Base-by-base conservation (phyloP, 1,139 yeast species). In the Scheffersomyces segobiensis region DNA sequence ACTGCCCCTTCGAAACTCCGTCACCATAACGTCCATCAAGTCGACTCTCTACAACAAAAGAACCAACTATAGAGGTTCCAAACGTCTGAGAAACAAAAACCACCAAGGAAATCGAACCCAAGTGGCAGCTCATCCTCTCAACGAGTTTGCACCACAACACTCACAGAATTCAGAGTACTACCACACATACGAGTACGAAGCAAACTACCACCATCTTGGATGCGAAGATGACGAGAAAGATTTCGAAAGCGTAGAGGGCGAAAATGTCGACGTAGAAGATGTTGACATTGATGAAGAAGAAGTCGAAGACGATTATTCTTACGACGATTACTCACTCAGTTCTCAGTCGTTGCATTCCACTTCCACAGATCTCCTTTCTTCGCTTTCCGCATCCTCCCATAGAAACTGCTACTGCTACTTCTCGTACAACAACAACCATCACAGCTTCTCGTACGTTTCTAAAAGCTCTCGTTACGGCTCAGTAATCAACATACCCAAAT, bases 231-330 rank as follows among this genome's bases (percentile, higher is more conserved):
- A 48, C 26, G 50, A 19, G 24, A 32, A 32, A 32, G 17, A 32
- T 10, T 32, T 32, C 12, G 42, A 32, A 12, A 32, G 12, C 12
- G 42, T 14, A 32, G 50, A 48, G 26, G 21, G 17, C 26, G 50
- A 48, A 48, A 24, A 48, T 10, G 49, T 20, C 21, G 50, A 48
- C 19, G 50, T 20, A 5, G 50, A 48, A 6, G 53, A 52, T 12
- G 56, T 32, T 22, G 56, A 55, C 49, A 24, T 48, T 12, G 56
- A 55, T 14, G 52, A 55, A 19, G 54, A 54, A 17, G 56, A 54
- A 39, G 50, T 48, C 18, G 42, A 32, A 32, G 42, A 32, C 42
- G 50, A 48, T 7, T 17, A 48, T 48, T 48, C 50, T 19, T 48
- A 48, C n/a, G 50, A 48, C 26, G 50, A 48, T 1, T 48, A 20